Evolutionary conservation across 305 asterid genomes (phyloP).

Genomic region (Fraxinus latifolia): DNA sequence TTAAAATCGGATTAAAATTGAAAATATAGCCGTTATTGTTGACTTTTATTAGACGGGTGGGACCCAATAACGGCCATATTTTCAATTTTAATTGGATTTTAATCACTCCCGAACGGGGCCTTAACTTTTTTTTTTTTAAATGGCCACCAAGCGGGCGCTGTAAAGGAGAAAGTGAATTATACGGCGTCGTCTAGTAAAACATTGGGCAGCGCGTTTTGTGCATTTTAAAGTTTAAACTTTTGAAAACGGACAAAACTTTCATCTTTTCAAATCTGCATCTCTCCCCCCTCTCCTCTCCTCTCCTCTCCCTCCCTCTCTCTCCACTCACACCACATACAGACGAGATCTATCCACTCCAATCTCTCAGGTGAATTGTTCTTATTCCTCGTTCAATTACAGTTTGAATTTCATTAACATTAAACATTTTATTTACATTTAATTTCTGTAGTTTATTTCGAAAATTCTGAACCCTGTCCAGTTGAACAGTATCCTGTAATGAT

Average conservation of each 20-base stretch:
- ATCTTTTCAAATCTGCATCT: not conserved
- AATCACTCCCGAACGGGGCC: too few relatives aligned
- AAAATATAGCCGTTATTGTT: too few relatives aligned
- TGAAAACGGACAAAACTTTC: not conserved
- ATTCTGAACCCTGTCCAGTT: not conserved
- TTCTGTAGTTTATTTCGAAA: not conserved
- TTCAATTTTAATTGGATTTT: too few relatives aligned
- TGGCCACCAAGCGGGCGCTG: not conserved
- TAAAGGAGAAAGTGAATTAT: not conserved
- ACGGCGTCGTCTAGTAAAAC: not conserved
- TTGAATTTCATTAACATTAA: not conserved
- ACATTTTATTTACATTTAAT: not conserved
- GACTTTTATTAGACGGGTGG: too few relatives aligned
- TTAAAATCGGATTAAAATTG: too few relatives aligned
- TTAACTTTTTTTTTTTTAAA: too few relatives aligned
- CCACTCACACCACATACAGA: not conserved
- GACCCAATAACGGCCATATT: too few relatives aligned
- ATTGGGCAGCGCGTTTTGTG: not conserved
- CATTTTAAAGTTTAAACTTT: not conserved
- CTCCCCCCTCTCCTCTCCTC: not conserved
- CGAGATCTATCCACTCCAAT: not conserved
- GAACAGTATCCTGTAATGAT: not conserved
- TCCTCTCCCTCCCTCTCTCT: not conserved
- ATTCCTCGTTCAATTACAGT: not conserved
- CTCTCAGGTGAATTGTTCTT: conserved; percentile 1